Conservation (phyloP, 2,329 filamentous ascomycete genomes). For the Trichoderma asperellum region DNA sequence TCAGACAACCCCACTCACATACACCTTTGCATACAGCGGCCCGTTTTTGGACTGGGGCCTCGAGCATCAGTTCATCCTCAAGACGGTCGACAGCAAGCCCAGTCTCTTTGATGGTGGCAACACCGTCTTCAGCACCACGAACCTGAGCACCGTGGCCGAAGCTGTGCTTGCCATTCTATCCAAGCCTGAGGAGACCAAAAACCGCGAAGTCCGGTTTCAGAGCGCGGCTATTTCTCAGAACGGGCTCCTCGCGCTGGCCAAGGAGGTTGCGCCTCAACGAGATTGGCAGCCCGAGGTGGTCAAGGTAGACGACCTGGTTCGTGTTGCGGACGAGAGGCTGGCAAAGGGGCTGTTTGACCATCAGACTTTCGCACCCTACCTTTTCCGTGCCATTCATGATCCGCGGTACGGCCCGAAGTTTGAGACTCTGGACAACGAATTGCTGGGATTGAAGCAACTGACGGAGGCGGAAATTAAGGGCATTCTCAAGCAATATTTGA, state of each 20-base stretch:
- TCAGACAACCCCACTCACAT: slow-evolving; percentile 51
- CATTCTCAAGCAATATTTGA: slow-evolving; percentile 33
- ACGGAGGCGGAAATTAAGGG: slow-evolving; percentile 47
- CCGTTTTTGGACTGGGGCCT: slow-evolving; percentile 64
- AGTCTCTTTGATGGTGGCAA: slow-evolving; percentile 57
- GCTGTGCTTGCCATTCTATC: slow-evolving; percentile 54
- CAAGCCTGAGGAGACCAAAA: slow-evolving; percentile 57
- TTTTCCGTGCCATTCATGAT: slow-evolving; percentile 41
- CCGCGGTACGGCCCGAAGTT: slow-evolving; percentile 41
- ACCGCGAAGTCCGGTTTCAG: slow-evolving; percentile 53
- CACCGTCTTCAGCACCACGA: slow-evolving; percentile 51
- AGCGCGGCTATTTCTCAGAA: slow-evolving; percentile 52
- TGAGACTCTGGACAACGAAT: slow-evolving; percentile 47
- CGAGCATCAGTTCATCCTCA: slow-evolving; percentile 48
- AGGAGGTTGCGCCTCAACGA: slow-evolving; percentile 53
- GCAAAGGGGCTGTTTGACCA: slow-evolving; percentile 39
- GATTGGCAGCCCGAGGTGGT: slow-evolving; percentile 50
- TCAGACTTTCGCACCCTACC: slow-evolving; percentile 40
- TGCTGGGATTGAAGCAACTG: slow-evolving; percentile 50
- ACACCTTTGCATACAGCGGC: slow-evolving; percentile 58
- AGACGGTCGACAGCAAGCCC: slow-evolving; percentile 45
- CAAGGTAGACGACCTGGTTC: slow-evolving; percentile 37
- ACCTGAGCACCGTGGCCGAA: slow-evolving; percentile 50
- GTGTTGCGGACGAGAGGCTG: slow-evolving; percentile 38
- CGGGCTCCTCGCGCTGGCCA: slow-evolving; percentile 49